A percentile compares a stretch with the other conserved stretches of the same genome.
Conservation (phyloP, 2,329 filamentous ascomycete genomes). For the Leptographium wingfieldii region DNA sequence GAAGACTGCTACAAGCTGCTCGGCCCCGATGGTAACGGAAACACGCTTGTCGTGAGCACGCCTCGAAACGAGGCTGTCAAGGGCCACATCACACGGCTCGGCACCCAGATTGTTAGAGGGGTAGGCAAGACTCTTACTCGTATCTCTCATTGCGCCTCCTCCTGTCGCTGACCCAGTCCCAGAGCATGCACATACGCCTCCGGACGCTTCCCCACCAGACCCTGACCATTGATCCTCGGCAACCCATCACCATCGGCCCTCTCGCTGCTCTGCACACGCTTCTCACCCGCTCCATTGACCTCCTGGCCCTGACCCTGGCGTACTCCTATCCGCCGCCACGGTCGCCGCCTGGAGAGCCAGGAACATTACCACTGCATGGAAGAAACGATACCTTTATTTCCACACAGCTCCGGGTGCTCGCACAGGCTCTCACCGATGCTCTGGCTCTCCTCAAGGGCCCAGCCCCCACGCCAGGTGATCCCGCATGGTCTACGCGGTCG, state of each 20-base stretch:
- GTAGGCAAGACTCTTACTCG: slow-evolving; percentile 33
- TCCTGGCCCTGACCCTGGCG: slow-evolving; percentile 65
- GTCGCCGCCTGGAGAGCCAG: neutral
- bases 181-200: slow-evolving; percentile 69
- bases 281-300: slow-evolving; percentile 71
- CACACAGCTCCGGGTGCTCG: slow-evolving; percentile 42
- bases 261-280: slow-evolving; percentile 61
- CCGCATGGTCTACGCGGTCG: slow-evolving; percentile 31
- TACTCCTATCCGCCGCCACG: slow-evolving; percentile 25
- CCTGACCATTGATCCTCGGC: slow-evolving; percentile 33
- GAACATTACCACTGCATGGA: neutral
- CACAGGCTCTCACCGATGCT: slow-evolving; percentile 40
- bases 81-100: slow-evolving; percentile 80
- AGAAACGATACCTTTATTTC: slow-evolving; percentile 29
- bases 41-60: slow-evolving; percentile 80
- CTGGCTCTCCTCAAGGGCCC: slow-evolving; percentile 43
- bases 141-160: neutral
- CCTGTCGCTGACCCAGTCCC: neutral
- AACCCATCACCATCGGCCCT: slow-evolving; percentile 50
- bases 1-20: slow-evolving; percentile 83
- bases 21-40: slow-evolving; percentile 71
- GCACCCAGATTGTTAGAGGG: slow-evolving; percentile 83
- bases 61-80: slow-evolving; percentile 81
- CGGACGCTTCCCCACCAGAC: slow-evolving; percentile 47
- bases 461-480: slow-evolving; percentile 24